These are phyloP conservation scores for Xylariaceae sp. DNA, from an alignment of 2,329 filamentous ascomycete species.

Conservation along the genomic window DNA sequence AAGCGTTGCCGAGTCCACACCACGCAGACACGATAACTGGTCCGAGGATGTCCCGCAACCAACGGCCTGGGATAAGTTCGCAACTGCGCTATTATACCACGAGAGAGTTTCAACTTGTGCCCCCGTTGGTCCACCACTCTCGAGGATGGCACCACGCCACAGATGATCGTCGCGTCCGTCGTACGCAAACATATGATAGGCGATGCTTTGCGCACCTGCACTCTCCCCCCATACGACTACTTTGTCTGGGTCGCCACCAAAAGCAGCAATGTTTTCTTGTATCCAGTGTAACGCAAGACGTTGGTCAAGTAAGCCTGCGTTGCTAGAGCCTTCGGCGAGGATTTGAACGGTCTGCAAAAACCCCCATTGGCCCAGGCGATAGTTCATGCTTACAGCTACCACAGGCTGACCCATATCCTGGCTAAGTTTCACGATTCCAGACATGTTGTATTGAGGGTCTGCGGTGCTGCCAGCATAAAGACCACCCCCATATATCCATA, in stretches of 20 bases:
- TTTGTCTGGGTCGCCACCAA: slow-evolving; percentile 44
- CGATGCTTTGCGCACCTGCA: slow-evolving; percentile 38
- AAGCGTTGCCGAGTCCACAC: slow-evolving; percentile 29
- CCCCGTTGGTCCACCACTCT: slow-evolving; percentile 43
- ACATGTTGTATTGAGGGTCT: slow-evolving; percentile 61
- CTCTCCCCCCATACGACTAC: slow-evolving; percentile 49
- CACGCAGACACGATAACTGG: slow-evolving; percentile 36
- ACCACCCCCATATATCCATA: slow-evolving; percentile 59
- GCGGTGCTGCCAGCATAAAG: slow-evolving; percentile 46
- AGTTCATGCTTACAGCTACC: slow-evolving; percentile 52
- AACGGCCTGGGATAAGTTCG: slow-evolving; percentile 33
- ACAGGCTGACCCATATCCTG: slow-evolving; percentile 50
- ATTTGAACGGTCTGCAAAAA: slow-evolving; percentile 47
- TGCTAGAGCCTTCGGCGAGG: slow-evolving; percentile 39
- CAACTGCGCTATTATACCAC: slow-evolving; percentile 33
- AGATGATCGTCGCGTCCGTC: slow-evolving; percentile 52
- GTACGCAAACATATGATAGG: slow-evolving; percentile 51
- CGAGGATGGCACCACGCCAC: slow-evolving; percentile 50
- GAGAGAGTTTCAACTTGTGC: slow-evolving; percentile 29
- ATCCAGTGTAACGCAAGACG: slow-evolving; percentile 47
- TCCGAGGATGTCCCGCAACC: slow-evolving; percentile 34
- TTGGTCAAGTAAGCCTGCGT: slow-evolving; percentile 49
- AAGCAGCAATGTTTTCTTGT: slow-evolving; percentile 49
- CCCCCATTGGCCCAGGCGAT: slow-evolving; percentile 50
- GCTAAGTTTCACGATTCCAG: slow-evolving; percentile 54